Conservation (phyloP, 371 early-diverging fungal species). For the Fennellomyces sp. region DNA sequence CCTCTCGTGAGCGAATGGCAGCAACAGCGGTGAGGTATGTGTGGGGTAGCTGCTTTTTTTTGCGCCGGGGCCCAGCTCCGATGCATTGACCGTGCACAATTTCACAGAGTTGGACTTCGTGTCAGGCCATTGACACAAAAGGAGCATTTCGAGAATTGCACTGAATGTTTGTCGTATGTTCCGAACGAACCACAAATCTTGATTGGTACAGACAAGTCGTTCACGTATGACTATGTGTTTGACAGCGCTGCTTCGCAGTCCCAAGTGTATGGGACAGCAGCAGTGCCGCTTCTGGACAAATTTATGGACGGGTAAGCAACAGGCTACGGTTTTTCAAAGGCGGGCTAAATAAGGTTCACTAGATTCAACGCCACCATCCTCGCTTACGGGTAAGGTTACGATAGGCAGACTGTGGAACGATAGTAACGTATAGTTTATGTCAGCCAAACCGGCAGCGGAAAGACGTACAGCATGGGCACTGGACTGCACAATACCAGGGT, state of each 20-base stretch:
- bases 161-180: conserved; percentile 73
- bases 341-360: neutral
- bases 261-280: conserved; percentile 73
- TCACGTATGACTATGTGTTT: conserved; percentile 91
- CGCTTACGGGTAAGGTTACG: conserved; percentile 88
- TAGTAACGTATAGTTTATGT: neutral
- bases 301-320: conserved; percentile 84
- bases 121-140: conserved; percentile 81
- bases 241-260: conserved; percentile 71
- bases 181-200: conserved; percentile 70
- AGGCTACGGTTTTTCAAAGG: neutral
- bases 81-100: neutral
- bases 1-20: conserved; percentile 4
- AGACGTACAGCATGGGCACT: conserved; percentile 57
- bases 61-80: neutral
- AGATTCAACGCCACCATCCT: conserved; percentile 90
- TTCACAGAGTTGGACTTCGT: conserved; percentile 76
- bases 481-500: conserved; percentile 35
- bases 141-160: conserved; percentile 72
- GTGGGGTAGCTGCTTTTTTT: neutral
- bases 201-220: conserved; percentile 74
- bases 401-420: conserved; percentile 24
- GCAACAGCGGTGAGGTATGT: conserved; percentile 12
- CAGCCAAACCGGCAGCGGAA: conserved; percentile 63
- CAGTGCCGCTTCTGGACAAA: conserved; percentile 76